Percentiles rank a stretch among this genome's conserved stretches.
These are phyloP conservation scores for Rhizoclosmatium sp. DNA, from an alignment of 192 early-diverging fungal species.

Conservation along the genomic window DNA sequence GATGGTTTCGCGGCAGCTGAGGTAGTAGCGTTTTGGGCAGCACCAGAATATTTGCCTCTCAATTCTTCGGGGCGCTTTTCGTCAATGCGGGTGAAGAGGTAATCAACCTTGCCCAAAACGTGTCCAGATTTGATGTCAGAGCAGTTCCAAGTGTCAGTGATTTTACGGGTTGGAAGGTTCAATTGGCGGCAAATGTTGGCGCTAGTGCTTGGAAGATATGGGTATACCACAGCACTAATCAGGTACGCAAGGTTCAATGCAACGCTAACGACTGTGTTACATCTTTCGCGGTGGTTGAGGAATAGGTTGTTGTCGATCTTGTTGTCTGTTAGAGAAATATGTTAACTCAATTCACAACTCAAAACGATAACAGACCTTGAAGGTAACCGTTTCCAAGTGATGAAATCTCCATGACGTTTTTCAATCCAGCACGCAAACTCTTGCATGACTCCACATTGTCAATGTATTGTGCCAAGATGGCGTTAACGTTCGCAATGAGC, in stretches of 20 bases:
- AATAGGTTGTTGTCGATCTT: slow-evolving; percentile 92
- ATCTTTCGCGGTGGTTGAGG: slow-evolving; percentile 73
- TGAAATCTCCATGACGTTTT: slow-evolving; percentile 92
- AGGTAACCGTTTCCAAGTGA: slow-evolving; percentile 94
- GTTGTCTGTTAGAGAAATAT: slow-evolving; percentile 58
- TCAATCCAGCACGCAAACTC: slow-evolving; percentile 77
- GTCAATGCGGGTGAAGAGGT: slow-evolving; percentile 92
- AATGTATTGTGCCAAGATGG: slow-evolving; percentile 76
- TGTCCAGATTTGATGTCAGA: slow-evolving; percentile 86
- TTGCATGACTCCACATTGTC: slow-evolving; percentile 84
- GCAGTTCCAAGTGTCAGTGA: slow-evolving; percentile 75
- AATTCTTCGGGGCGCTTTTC: slow-evolving; percentile 82
- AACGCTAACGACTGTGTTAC: slow-evolving; percentile 85
- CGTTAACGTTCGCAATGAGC: slow-evolving; percentile 86
- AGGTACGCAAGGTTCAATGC: slow-evolving; percentile 91
- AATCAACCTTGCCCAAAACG: slow-evolving; percentile 82
- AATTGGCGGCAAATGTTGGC: slow-evolving; percentile 83
- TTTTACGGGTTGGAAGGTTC: slow-evolving; percentile 77
- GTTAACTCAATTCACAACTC: not conserved
- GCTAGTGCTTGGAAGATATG: slow-evolving; percentile 91
- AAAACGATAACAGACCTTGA: slow-evolving; percentile 56
- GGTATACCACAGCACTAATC: slow-evolving; percentile 83
- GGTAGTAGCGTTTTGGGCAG: slow-evolving; percentile 20
- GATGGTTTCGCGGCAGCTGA: slow-evolving; percentile 14
- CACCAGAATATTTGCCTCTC: slow-evolving; percentile 82